These are phyloP conservation scores for Leccinum subspadiceum DNA, from an alignment of 1,284 basidiomycete species.

Conservation along the genomic window DNA sequence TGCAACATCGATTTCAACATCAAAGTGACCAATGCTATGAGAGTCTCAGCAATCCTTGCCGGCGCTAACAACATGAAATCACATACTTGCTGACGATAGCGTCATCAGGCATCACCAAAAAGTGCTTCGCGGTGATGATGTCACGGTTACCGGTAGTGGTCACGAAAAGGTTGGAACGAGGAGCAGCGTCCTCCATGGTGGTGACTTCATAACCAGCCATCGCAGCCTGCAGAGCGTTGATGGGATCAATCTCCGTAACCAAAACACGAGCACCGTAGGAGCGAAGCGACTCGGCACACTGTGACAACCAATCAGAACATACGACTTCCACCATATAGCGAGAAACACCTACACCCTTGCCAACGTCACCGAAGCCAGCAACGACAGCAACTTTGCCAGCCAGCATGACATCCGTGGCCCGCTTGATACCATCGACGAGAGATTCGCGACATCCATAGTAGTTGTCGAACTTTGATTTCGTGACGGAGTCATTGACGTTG, in stretches of 20 bases:
- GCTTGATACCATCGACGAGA: slow-evolving; percentile 99
- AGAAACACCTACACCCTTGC: slow-evolving; percentile 76
- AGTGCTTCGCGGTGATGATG: slow-evolving; percentile 94
- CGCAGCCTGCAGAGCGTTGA: slow-evolving; percentile 98
- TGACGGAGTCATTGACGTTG: slow-evolving; percentile 99
- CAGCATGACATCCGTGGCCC: slow-evolving; percentile 99
- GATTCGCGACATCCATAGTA: slow-evolving; percentile 99
- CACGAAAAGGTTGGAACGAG: slow-evolving; percentile 90
- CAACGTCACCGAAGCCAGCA: slow-evolving; percentile 98
- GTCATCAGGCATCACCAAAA: slow-evolving; percentile 94
- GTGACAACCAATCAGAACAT: slow-evolving; percentile 16
- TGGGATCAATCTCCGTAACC: slow-evolving; percentile 98
- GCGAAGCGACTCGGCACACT: slow-evolving; percentile 97
- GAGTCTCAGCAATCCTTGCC: slow-evolving; percentile 38
- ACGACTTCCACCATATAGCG: background rate
- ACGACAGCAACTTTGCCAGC: slow-evolving; percentile 99
- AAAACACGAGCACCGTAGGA: slow-evolving; percentile 97
- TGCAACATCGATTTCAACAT: slow-evolving; percentile 98
- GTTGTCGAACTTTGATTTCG: slow-evolving; percentile 99
- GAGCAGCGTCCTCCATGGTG: slow-evolving; percentile 96
- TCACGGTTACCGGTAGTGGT: slow-evolving; percentile 99
- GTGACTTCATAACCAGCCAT: slow-evolving; percentile 99
- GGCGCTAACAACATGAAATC: background rate
- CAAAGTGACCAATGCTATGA: slow-evolving; percentile 95
- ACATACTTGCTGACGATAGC: slow-evolving; percentile 96